Evolutionary conservation across 176 grass and related monocot species (phyloP).

Genomic region (Eragrostis curvula): DNA sequence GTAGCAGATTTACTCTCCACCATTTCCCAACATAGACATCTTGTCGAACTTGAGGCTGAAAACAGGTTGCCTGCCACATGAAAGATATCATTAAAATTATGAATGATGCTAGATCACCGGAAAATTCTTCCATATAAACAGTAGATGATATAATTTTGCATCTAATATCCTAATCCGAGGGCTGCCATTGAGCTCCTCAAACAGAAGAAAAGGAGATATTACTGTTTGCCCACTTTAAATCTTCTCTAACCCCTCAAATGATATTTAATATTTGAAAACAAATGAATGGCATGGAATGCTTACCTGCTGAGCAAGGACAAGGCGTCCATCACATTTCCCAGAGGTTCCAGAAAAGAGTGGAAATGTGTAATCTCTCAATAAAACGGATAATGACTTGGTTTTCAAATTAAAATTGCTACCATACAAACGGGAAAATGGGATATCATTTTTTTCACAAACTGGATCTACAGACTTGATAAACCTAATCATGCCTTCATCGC

Average conservation of each 20-base stretch:
- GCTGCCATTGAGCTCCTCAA: slow-evolving; percentile 1
- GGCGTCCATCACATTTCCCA: slow-evolving; percentile 89
- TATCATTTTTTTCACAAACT: slow-evolving; percentile 77
- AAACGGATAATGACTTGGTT: slow-evolving; percentile 65
- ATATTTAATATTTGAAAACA: background rate
- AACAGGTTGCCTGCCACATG: slow-evolving; percentile 80
- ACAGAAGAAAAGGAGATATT: slow-evolving; percentile 27
- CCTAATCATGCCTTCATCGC: slow-evolving; percentile 83
- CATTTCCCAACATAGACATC: slow-evolving; percentile 93
- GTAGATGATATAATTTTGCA: slow-evolving; percentile 20
- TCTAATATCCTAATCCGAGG: background rate
- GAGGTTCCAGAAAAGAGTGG: slow-evolving; percentile 80
- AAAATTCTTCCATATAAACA: slow-evolving; percentile 6
- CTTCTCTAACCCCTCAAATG: background rate
- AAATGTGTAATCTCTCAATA: slow-evolving; percentile 86
- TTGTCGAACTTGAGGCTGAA: slow-evolving; percentile 92
- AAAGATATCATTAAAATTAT: slow-evolving; percentile 34
- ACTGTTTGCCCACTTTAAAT: background rate
- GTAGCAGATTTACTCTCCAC: slow-evolving; percentile 93
- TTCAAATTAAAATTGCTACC: slow-evolving; percentile 89
- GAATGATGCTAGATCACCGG: slow-evolving; percentile 30
- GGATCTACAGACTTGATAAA: slow-evolving; percentile 78
- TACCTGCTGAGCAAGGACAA: slow-evolving; percentile 98
- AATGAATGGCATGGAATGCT: slow-evolving; percentile 22
- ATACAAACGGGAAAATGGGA: slow-evolving; percentile 94